These are phyloP conservation scores for Lagerstroemia speciosa DNA, from an alignment of 345 rosid species.

Conservation along the genomic window DNA sequence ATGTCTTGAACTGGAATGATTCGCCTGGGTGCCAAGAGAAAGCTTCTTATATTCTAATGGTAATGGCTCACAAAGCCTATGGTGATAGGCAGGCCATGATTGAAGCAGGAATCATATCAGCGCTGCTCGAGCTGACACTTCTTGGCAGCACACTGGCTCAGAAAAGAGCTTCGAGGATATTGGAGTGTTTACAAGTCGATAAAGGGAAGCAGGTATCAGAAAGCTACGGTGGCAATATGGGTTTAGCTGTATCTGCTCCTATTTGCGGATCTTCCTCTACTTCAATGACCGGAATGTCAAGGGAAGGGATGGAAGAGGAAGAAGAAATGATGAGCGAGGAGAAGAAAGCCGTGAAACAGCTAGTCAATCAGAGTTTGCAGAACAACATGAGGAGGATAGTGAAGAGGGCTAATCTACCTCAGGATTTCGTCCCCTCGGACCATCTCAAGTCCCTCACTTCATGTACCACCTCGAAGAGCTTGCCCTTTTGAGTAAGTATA, in stretches of 20 bases:
- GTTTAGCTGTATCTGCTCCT: conserved; percentile 73
- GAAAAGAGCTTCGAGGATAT: conserved; percentile 89
- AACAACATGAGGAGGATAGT: conserved; percentile 87
- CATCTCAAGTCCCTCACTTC: conserved; percentile 74
- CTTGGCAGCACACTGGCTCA: conserved; percentile 88
- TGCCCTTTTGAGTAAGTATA: conserved; percentile 47
- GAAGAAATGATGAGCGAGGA: conserved; percentile 82
- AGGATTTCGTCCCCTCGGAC: conserved; percentile 74
- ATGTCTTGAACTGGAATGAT: conserved; percentile 85
- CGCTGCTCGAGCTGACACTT: conserved; percentile 81
- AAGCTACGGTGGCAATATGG: conserved; percentile 42
- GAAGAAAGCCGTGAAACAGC: conserved; percentile 76
- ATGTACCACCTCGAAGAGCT: conserved; percentile 83
- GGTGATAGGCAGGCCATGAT: conserved; percentile 86
- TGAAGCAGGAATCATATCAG: conserved; percentile 73
- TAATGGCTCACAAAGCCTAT: conserved; percentile 87
- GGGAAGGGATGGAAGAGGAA: conserved; percentile 38
- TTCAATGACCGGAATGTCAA: conserved; percentile 26
- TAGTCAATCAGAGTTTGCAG: conserved; percentile 90
- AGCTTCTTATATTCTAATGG: conserved; percentile 72
- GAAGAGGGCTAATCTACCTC: conserved; percentile 82
- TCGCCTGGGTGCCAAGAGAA: conserved; percentile 94
- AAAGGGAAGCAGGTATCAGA: conserved; percentile 87
- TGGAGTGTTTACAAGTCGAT: conserved; percentile 66
- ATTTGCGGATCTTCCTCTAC: conserved; percentile 64